phyloP scores from a whole-genome alignment of 805 yeast genomes.

The Candida koratica region DNA sequence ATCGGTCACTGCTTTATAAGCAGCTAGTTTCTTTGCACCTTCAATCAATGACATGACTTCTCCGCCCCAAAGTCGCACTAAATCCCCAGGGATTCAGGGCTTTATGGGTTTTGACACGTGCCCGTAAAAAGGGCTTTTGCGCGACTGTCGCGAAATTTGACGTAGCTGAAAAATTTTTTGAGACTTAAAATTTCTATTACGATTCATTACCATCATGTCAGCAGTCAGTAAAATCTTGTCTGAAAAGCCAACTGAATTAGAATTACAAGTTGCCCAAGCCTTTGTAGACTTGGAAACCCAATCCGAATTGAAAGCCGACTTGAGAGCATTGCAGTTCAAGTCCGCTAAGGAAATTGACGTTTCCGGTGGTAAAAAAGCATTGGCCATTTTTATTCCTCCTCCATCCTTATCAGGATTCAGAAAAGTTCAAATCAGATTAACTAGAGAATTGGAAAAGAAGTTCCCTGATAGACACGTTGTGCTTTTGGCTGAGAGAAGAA shows the following conservation, averaged over 20 bases:
- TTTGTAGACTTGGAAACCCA: conserved; percentile 94
- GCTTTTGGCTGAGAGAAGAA: conserved; percentile 99
- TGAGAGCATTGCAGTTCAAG: conserved; percentile 98
- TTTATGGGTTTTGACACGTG: too few relatives aligned
- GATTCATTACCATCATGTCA: conserved; percentile 61
- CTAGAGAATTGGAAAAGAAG: conserved; percentile 99
- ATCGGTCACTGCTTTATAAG: conserved; percentile 88
- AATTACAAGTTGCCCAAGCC: conserved; percentile 99
- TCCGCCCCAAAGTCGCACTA: not conserved
- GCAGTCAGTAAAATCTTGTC: conserved; percentile 94
- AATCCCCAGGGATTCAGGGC: not conserved
- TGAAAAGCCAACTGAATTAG: conserved; percentile 96
- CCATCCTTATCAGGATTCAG: conserved; percentile 91
- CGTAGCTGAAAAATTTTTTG: conserved; percentile 8
- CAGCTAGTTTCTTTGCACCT: conserved; percentile 84
- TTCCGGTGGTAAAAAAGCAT: conserved; percentile 97
- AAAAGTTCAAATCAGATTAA: conserved; percentile 94
- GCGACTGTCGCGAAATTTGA: not conserved
- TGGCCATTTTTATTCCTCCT: conserved; percentile 96
- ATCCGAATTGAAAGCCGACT: conserved; percentile 94
- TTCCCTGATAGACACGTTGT: conserved; percentile 99
- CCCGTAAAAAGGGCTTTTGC: too few relatives aligned
- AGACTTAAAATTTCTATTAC: too few relatives aligned
- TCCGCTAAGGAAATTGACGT: conserved; percentile 97
- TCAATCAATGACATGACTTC: conserved; percentile 44